These are phyloP conservation scores for Lentinula boryana DNA, from an alignment of 768 basidiomycete species.

Conservation along the genomic window DNA sequence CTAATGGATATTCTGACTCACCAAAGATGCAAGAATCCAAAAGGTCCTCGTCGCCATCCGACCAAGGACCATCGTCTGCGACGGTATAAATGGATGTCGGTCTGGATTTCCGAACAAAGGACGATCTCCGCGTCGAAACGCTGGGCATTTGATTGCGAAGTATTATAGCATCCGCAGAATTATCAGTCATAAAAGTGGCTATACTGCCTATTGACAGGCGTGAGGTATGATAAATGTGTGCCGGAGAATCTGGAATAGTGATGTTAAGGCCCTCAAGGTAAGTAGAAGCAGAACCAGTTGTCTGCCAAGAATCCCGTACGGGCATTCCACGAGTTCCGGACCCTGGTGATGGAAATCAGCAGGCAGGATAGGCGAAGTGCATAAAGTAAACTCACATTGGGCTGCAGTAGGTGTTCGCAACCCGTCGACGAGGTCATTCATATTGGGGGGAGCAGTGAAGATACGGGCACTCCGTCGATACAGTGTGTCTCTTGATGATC, in stretches of 20 bases:
- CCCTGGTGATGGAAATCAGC: not conserved
- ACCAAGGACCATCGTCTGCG: constrained; percentile 32
- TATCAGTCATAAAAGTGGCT: constrained; percentile 49
- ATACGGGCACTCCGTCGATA: constrained; percentile 9
- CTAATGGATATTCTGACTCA: constrained; percentile 15
- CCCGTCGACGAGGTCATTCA: not conserved
- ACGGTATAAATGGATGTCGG: constrained; percentile 1
- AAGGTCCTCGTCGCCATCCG: constrained; percentile 29
- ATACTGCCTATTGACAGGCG: constrained; percentile 47
- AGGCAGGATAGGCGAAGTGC: not conserved
- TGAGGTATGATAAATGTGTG: constrained; percentile 19
- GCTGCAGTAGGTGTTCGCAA: not conserved
- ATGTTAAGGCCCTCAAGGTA: constrained; percentile 36
- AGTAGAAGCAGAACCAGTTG: constrained; percentile 29
- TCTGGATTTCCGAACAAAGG: constrained; percentile 1
- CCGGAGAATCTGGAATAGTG: constrained; percentile 25
- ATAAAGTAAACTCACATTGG: not conserved
- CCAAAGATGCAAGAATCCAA: constrained; percentile 26
- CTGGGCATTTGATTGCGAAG: constrained; percentile 23
- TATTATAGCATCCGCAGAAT: constrained; percentile 54
- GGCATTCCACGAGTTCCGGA: constrained; percentile 17
- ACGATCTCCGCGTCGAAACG: not conserved
- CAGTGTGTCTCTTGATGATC: constrained; percentile 1
- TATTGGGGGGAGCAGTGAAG: constrained; percentile 1
- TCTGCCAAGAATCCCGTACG: constrained; percentile 40